Base-by-base conservation (phyloP, 164 flowering plant genomes). In the Protea cynaroides region DNA sequence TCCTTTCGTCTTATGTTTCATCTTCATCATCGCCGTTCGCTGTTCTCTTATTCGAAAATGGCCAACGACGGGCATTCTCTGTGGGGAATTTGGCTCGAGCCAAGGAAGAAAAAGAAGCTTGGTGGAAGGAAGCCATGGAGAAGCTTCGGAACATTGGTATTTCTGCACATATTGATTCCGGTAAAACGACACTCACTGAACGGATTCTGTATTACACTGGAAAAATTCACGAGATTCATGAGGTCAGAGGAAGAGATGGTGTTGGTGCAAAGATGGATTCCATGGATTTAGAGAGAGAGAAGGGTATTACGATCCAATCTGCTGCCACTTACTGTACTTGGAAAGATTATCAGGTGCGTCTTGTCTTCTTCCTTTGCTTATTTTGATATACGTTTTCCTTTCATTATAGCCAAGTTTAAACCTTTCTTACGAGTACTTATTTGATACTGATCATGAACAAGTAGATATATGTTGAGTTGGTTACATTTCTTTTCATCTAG, bases 241-340 rank as follows among this genome's bases (percentile, higher is more conserved):
- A 91, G 72, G 99, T 91, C 25, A 70, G 97, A 64, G 99, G 99
- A 19, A 80, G 82, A 58, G 99, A 94, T 60, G 99, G 97, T 0
- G 96, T 91, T 15, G 99, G 97, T 0, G 99, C 99, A 8, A 94
- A 94, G 83, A 94, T 94, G 99, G 99, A 94, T 70, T 91, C 97
- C 57, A 94, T 94, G 99, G 99, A 94, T 73, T 86, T 94, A 74
- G 99, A 91, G 75, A 76, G 99, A 49, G 97, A 94, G 81, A 94
- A 94, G 54, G 97, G 99, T 68, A 94, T 94, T 59, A 89, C 99
- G 0, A 94, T 94, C 60, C 97, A 94, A 69, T 91, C 97, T 19
- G 99, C 99, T 40, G 99, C 99, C 37, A 94, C 99, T 59, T 91
- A 89, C 74, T 94, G 99, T 70, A 81, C 89, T 56, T 94, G 99